Conservation (phyloP, 106 monocot genomes). For the Agapanthus africanus region DNA sequence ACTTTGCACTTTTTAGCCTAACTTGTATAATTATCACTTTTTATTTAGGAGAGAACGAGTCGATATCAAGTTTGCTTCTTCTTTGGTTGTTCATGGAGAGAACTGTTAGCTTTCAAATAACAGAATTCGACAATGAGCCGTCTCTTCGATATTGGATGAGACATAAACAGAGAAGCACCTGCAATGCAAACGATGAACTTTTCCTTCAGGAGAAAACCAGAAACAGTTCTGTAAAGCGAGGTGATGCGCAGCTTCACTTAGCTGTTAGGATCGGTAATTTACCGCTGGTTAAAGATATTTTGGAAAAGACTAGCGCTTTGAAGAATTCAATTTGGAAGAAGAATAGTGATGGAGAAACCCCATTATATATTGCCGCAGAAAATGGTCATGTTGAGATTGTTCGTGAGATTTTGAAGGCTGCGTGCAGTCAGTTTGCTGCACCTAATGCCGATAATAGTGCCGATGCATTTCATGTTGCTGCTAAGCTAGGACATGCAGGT, state of each 20-base stretch:
- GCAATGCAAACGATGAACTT: too few species aligned
- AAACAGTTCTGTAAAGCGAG: slow-evolving; percentile 2
- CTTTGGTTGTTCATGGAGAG: neutral
- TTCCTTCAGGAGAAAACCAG: too few species aligned
- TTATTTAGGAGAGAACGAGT: neutral
- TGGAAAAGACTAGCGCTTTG: slow-evolving; percentile 12
- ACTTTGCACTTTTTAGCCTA: neutral
- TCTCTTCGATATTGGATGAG: neutral
- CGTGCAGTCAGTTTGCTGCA: slow-evolving; percentile 21
- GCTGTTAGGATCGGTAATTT: slow-evolving; percentile 8
- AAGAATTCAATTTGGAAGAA: slow-evolving; percentile 21
- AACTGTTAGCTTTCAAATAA: neutral
- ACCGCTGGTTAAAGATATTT: slow-evolving; percentile 13
- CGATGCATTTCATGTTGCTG: slow-evolving; percentile 38
- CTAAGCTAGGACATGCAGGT: too few species aligned
- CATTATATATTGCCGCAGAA: slow-evolving; percentile 43
- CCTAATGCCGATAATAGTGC: slow-evolving; percentile 34
- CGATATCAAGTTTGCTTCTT: too few species aligned
- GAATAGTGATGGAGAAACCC: slow-evolving; percentile 36
- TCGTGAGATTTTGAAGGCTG: slow-evolving; percentile 21
- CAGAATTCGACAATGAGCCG: neutral
- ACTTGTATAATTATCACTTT: neutral
- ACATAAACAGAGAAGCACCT: slow-evolving; percentile 19
- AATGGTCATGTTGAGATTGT: slow-evolving; percentile 31
- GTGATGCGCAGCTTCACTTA: slow-evolving; percentile 11